A percentile compares a stretch with the other conserved stretches of the same genome.
phyloP scores from a whole-genome alignment of 2,329 filamentous ascomycete species.

The Sarocladium brachiariae region DNA sequence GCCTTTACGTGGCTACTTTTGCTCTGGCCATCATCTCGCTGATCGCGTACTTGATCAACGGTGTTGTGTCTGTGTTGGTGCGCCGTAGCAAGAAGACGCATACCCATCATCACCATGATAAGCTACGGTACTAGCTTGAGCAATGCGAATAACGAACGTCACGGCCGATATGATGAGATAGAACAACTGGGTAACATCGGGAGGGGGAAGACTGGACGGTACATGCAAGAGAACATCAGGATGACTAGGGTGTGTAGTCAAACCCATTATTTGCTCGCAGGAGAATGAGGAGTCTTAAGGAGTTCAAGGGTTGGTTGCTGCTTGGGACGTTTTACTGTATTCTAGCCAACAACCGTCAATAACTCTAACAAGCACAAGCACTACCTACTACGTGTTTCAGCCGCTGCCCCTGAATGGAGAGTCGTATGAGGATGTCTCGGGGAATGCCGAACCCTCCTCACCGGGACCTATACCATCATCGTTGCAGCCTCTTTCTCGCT shows the following conservation, averaged over 20 bases:
- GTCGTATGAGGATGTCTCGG: neutral
- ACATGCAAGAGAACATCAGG: too few relatives aligned
- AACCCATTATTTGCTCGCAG: too few relatives aligned
- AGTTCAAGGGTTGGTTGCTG: too few relatives aligned
- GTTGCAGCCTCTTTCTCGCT: neutral
- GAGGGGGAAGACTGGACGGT: too few relatives aligned
- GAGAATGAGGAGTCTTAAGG: too few relatives aligned
- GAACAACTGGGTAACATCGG: too few relatives aligned
- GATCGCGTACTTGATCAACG: slow-evolving; percentile 6
- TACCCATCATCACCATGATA: neutral
- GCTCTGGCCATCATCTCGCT: slow-evolving; percentile 6
- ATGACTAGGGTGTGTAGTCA: too few relatives aligned
- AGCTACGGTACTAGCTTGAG: neutral
- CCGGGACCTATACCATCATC: slow-evolving; percentile 2
- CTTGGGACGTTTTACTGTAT: too few relatives aligned
- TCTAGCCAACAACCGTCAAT: too few relatives aligned
- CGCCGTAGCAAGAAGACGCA: slow-evolving; percentile 1
- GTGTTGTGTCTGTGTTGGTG: neutral
- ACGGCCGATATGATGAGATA: slow-evolving; percentile 3
- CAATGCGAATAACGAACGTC: neutral
- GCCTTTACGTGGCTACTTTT: slow-evolving; percentile 5
- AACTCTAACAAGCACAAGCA: too few relatives aligned
- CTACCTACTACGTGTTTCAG: neutral
- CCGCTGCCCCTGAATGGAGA: neutral
- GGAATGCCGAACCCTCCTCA: neutral